phyloP scores from a whole-genome alignment of 2,329 filamentous ascomycete genomes.

The Verticillium tricorpus region DNA sequence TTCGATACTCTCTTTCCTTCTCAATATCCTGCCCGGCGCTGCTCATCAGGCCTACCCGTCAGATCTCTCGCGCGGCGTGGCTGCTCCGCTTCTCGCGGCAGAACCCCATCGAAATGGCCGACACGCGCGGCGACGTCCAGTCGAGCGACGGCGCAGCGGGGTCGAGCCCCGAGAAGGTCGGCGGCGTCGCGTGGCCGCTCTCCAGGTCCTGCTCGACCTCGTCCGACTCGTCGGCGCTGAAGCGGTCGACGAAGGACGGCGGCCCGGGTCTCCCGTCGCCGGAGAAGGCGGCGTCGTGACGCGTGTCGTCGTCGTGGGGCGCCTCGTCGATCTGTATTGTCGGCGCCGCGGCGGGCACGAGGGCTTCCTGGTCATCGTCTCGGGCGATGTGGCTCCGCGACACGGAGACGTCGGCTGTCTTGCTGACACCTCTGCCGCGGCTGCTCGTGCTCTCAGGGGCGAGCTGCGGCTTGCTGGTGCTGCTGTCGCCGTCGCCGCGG shows the following conservation, averaged over 20 bases:
- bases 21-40: no score
- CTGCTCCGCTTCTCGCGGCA: neutral
- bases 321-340: neutral
- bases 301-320: neutral
- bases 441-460: neutral
- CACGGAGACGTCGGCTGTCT: neutral
- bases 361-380: neutral
- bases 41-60: neutral
- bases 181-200: conserved; percentile 3
- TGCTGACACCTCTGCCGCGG: neutral
- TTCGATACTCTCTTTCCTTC: no score
- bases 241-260: neutral
- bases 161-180: neutral
- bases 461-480: neutral
- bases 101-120: conserved; percentile 11
- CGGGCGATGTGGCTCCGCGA: neutral
- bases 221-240: neutral
- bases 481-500: neutral
- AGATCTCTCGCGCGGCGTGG: neutral
- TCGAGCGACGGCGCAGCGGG: conserved; percentile 6
- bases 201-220: conserved; percentile 4
- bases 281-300: neutral
- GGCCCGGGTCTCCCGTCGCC: neutral
- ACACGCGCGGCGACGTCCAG: conserved; percentile 11
- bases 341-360: neutral